A percentile compares a stretch with the other conserved stretches of the same genome.
These are phyloP conservation scores for Alopecurus myosuroides DNA, from an alignment of 176 grass and related monocot species.

Conservation along the genomic window DNA sequence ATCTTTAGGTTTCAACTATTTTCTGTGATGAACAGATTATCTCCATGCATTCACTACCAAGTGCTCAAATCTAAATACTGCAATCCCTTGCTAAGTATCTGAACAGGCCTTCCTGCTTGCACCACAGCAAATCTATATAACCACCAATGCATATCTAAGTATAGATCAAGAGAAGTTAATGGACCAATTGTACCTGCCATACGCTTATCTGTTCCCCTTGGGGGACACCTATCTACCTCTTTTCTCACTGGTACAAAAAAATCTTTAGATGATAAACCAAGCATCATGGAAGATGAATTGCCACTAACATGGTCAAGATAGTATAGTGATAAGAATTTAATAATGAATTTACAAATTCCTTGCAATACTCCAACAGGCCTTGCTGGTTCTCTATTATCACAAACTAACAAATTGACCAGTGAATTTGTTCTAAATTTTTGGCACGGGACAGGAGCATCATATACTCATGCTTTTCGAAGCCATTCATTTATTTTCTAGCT, in stretches of 20 bases:
- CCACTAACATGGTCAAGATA: background rate
- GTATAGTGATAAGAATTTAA: background rate
- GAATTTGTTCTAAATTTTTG: background rate
- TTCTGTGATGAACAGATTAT: background rate
- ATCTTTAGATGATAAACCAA: conserved; percentile 24
- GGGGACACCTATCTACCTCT: background rate
- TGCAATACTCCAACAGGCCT: background rate
- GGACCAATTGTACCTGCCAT: background rate
- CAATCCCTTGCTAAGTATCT: background rate
- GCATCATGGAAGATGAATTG: background rate
- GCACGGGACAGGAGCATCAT: background rate
- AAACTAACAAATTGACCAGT: background rate
- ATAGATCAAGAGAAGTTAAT: background rate
- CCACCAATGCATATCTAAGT: background rate
- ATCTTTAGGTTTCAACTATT: background rate
- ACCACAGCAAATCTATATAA: background rate
- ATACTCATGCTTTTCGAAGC: background rate
- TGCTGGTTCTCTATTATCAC: background rate
- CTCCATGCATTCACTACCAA: background rate
- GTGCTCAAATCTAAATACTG: background rate
- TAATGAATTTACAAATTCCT: background rate
- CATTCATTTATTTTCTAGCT: background rate
- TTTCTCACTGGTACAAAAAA: background rate
- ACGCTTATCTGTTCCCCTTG: background rate
- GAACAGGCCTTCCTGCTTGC: background rate